Evolutionary conservation across 2,329 filamentous ascomycete genomes (phyloP), one percentile per base, ranked within the genome.

Genomic region (Penicillium sp.): DNA sequence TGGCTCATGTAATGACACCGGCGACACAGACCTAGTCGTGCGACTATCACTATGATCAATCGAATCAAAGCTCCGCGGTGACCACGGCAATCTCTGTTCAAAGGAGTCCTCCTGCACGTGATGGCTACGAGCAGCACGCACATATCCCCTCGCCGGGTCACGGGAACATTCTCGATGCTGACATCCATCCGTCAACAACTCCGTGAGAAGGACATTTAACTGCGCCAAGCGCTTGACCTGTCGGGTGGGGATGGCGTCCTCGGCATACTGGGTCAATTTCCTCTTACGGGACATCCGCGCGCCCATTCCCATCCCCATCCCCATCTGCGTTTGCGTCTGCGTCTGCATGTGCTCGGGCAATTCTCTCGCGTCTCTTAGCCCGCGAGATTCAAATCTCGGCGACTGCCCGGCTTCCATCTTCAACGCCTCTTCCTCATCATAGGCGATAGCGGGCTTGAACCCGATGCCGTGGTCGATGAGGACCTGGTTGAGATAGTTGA

Each of bases 401-500:
- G 43, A 45, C 6, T 48, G 52, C 0, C 25, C 35, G 3, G 48
- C 35, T n/a, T 57, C 55, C 13, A 57, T 42, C 1, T 38, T 23
- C 21, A 53, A n/a, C 1, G 49, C 35, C 4, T 53, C 50, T 35
- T 51, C 53, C 9, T 59, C 90, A 31, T 87, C 84, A 63, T 93
- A 85, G 62, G 81, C 74, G 23, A 80, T 73, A 5, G 89, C 84
- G 0, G 88, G 82, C 6, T 88, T 85, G 67, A 88, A 91, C 6
- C 83, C 51, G 54, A 94, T 83, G 41, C 82, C 81, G 65, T 90
- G 84, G 35, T 83, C 78, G 31, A 79, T 77, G 29, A 96, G 82
- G 25, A 93, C 76, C 19, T 81, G 79, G 72, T 94, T 90, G 23
- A 96, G 84, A 74, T 91, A 89, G 58, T 86, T 83, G 45, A 94